Conservation (phyloP, 306 rosid genomes). For the Cucumis sativus region DNA sequence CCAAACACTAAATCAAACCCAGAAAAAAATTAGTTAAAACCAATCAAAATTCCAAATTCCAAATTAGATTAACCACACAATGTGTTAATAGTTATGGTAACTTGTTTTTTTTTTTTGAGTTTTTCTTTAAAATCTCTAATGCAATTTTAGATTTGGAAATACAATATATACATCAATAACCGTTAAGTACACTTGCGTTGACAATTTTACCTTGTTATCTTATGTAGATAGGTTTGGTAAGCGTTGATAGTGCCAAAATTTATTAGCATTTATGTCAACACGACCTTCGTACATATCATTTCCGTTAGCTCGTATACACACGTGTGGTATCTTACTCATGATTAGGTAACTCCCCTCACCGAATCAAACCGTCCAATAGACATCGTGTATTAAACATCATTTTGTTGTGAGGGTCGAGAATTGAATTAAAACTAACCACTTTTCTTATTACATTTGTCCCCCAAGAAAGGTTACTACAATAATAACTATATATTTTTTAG, state of each 20-base stretch:
- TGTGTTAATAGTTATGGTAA: neutral
- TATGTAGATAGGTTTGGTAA: neutral
- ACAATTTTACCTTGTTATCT: too few relatives aligned
- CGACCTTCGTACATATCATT: neutral
- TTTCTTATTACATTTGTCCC: neutral
- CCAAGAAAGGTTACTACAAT: neutral
- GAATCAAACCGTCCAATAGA: neutral
- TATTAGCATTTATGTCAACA: too few relatives aligned
- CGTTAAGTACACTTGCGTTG: too few relatives aligned
- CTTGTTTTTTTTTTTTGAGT: neutral
- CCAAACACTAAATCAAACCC: neutral
- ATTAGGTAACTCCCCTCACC: neutral
- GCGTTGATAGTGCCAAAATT: too few relatives aligned
- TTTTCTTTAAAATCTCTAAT: neutral
- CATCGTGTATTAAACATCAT: neutral
- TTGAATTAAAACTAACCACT: neutral
- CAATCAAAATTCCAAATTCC: neutral
- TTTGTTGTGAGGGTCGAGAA: too few relatives aligned
- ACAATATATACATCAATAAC: too few relatives aligned
- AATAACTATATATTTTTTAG: neutral
- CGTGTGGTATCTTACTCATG: neutral
- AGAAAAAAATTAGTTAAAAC: neutral
- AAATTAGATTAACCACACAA: neutral
- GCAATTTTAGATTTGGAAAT: neutral
- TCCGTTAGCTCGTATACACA: neutral